Evolutionary conservation across 805 yeast genomes (phyloP).

Genomic region (Wickerhamomyces hampshirensis): DNA sequence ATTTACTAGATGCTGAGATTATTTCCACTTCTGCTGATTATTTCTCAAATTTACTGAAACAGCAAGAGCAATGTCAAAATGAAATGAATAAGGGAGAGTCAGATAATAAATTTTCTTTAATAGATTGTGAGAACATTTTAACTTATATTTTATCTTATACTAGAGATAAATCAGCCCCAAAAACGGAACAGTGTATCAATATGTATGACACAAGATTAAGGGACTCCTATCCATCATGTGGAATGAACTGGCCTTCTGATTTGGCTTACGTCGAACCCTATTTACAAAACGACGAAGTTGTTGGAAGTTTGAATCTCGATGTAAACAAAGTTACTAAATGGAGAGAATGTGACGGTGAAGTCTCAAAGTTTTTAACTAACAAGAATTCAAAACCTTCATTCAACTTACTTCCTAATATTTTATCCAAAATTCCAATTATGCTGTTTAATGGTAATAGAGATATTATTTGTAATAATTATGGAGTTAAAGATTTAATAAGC

Average conservation of each 20-base stretch:
- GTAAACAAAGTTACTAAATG: conserved; percentile 41
- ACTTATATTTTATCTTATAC: conserved; percentile 27
- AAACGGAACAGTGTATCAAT: conserved; percentile 61
- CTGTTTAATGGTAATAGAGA: conserved; percentile 87
- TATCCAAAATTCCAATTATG: conserved; percentile 54
- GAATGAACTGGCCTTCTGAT: conserved; percentile 87
- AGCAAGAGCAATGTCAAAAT: conserved; percentile 60
- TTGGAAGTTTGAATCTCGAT: conserved; percentile 48
- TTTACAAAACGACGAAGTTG: conserved; percentile 43
- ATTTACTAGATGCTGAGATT: conserved; percentile 53
- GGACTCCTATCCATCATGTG: conserved; percentile 83
- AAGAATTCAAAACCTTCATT: conserved; percentile 54
- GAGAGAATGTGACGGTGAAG: conserved; percentile 73
- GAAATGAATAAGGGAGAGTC: conserved; percentile 31
- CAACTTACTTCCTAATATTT: conserved; percentile 58
- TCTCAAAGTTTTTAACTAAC: conserved; percentile 48
- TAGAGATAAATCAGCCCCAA: conserved; percentile 26
- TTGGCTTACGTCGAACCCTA: conserved; percentile 49
- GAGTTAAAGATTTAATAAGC: conserved; percentile 63
- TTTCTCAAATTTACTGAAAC: conserved; percentile 37
- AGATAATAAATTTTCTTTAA: conserved; percentile 26
- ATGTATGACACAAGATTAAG: conserved; percentile 73
- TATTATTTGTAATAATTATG: conserved; percentile 78
- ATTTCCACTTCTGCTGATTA: conserved; percentile 36
- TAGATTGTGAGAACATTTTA: conserved; percentile 42